Evolutionary conservation across 1,284 basidiomycete genomes (phyloP).

Genomic region (Gymnopus androsaceus): DNA sequence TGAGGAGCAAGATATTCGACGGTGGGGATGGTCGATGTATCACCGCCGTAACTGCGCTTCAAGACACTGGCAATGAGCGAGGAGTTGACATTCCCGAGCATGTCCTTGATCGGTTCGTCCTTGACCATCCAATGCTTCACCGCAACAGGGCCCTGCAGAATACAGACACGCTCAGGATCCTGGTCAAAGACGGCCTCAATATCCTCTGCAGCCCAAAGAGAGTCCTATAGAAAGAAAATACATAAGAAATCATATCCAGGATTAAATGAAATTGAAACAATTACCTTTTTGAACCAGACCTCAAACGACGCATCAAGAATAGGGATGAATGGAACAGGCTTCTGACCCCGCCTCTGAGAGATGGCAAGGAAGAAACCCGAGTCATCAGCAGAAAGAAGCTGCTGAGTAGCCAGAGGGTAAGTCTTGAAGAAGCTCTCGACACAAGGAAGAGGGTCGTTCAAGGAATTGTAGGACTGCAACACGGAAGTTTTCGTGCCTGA

Average conservation of each 20-base stretch:
- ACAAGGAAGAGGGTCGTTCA: constrained; percentile 83
- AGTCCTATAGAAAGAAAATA: constrained; percentile 63
- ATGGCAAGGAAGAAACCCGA: constrained; percentile 95
- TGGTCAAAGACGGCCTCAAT: constrained; percentile 98
- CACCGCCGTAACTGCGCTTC: constrained; percentile 80
- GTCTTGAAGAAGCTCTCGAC: constrained; percentile 83
- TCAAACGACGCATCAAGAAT: constrained; percentile 91
- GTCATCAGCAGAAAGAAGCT: constrained; percentile 94
- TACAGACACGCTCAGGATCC: constrained; percentile 96
- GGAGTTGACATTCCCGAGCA: constrained; percentile 86
- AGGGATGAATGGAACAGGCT: constrained; percentile 99
- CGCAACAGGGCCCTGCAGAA: constrained; percentile 95
- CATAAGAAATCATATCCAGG: too few relatives aligned
- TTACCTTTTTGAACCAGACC: constrained; percentile 98
- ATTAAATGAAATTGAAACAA: constrained; percentile 27
- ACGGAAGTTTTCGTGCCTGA: constrained; percentile 77
- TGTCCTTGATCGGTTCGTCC: constrained; percentile 91
- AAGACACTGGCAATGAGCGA: constrained; percentile 81
- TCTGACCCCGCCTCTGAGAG: constrained; percentile 93
- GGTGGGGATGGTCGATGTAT: constrained; percentile 77
- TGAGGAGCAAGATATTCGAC: constrained; percentile 84
- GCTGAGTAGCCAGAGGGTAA: constrained; percentile 82
- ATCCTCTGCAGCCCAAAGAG: constrained; percentile 97
- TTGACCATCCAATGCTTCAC: constrained; percentile 84
- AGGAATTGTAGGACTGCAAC: constrained; percentile 84